Base-by-base conservation (phyloP, 2,329 filamentous ascomycete genomes). In the Aspergillus fijiensis region DNA sequence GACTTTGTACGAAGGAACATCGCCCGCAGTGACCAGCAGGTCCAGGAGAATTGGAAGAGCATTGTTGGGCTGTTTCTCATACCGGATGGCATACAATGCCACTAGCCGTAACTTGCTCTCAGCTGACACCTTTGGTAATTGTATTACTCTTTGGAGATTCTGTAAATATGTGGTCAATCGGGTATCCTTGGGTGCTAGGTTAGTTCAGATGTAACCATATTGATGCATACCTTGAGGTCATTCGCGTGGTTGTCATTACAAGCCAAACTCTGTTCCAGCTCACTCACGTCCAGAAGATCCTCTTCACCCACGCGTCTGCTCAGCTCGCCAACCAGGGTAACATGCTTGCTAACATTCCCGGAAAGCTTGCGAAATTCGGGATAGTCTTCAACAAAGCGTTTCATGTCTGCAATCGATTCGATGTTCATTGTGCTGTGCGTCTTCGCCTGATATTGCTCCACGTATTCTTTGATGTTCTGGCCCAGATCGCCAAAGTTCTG, bases 361-460 rank as follows among this genome's bases (percentile, higher is more conserved):
- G 95, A 97, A 1, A 99, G 85, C 71, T 97, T 96, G 60, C 95
- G 88, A 76, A 99, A 99, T 74, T 99, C 95, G 2, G 95, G 95
- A 72, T 98, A 99, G 71, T 99, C 95, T 76, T 99, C 95, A 58
- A 99, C 96, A 69, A 99, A 99, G 49, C 93, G 91, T 76, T 99
- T 99, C 96, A 99, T 99, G 74, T 99, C 95, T 58, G 89, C 85
- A 72, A 99, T 98, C 16, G 94, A 97, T 72, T 99, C 95, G 62
- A 99, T 93, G 72, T 96, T 95, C 74, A 92, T 91, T 69, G 89
- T 96, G 69, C 89, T 96, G 72, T 98, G 94, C n/a, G 94, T 96
- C 75, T 96, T 97, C 12, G 90, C 92, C 69, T 98, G 95, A 72
- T 98, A 99, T 73, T 98, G 95, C 72, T 96, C 93, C 58, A 99